A percentile compares a stretch with the other conserved stretches of the same genome.
These are phyloP conservation scores for Pseudogymnoascus sp. DNA, from an alignment of 2,329 filamentous ascomycete genomes.

Conservation along the genomic window DNA sequence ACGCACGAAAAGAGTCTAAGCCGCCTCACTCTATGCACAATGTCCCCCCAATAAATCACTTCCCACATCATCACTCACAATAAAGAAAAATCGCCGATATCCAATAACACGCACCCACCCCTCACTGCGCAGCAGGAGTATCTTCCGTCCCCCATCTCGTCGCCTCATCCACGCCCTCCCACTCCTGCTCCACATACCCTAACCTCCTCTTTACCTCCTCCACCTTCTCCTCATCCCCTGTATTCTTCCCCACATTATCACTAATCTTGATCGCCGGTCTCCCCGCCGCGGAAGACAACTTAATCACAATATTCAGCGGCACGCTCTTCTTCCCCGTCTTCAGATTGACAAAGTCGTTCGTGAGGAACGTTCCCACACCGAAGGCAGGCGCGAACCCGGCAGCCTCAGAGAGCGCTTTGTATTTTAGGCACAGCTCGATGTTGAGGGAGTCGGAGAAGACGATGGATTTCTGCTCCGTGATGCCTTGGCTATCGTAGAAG, in stretches of 20 bases:
- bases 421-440: constrained; percentile 82
- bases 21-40: background rate
- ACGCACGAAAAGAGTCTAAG: background rate
- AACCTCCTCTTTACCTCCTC: constrained; percentile 74
- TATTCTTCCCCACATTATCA: constrained; percentile 84
- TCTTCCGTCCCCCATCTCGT: constrained; percentile 63
- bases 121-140: constrained; percentile 1
- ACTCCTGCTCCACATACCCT: constrained; percentile 77
- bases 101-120: background rate
- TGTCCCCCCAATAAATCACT: background rate
- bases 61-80: background rate
- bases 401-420: constrained; percentile 74
- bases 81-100: background rate
- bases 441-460: constrained; percentile 96
- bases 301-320: constrained; percentile 96
- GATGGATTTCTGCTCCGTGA: constrained; percentile 75
- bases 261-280: constrained; percentile 85
- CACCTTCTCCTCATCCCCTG: constrained; percentile 72
- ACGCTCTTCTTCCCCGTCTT: constrained; percentile 72
- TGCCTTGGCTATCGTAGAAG: constrained; percentile 39
- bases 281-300: constrained; percentile 77
- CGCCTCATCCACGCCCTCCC: constrained; percentile 77
- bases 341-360: constrained; percentile 78
- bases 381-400: constrained; percentile 80
- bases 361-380: constrained; percentile 91